Percentiles rank a stretch among this genome's conserved stretches.
Conservation (phyloP, 768 basidiomycete species). For the Phylloporus sp. region DNA sequence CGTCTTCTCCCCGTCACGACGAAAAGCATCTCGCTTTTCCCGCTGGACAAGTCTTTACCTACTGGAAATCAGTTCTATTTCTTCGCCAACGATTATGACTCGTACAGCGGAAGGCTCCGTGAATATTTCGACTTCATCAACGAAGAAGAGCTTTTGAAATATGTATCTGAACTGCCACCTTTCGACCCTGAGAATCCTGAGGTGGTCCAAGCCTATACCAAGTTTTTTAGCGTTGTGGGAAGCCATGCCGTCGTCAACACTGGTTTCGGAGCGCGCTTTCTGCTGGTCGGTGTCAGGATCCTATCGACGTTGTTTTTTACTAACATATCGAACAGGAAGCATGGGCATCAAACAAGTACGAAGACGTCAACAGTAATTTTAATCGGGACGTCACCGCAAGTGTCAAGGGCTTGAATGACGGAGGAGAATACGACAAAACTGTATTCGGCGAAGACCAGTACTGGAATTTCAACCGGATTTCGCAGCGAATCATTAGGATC, state of each 20-base stretch:
- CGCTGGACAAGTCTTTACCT: conserved; percentile 3
- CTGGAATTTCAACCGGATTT: neutral
- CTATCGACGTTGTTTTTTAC: no score
- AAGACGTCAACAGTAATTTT: conserved; percentile 5
- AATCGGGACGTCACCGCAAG: conserved; percentile 4
- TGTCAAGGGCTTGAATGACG: conserved; percentile 5
- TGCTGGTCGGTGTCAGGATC: neutral
- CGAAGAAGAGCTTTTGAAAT: conserved; percentile 3
- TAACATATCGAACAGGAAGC: neutral
- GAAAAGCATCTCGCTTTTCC: conserved; percentile 1
- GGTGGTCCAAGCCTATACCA: conserved; percentile 1
- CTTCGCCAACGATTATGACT: neutral
- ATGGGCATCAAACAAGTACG: conserved; percentile 8
- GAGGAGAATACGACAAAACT: neutral
- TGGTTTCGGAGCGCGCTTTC: conserved; percentile 3
- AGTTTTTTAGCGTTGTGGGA: conserved; percentile 6
- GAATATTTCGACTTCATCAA: conserved; percentile 4
- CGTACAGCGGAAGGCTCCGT: conserved; percentile 1
- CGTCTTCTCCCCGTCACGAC: conserved; percentile 4
- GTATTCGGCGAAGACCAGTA: conserved; percentile 2
- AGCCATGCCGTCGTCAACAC: conserved; percentile 1
- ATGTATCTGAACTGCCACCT: neutral
- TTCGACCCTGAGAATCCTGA: conserved; percentile 1
- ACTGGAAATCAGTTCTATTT: conserved; percentile 1
- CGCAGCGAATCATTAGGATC: conserved; percentile 4